phyloP scores from a whole-genome alignment of 441 rosid genomes.

The Arabidopsis hybrid region DNA sequence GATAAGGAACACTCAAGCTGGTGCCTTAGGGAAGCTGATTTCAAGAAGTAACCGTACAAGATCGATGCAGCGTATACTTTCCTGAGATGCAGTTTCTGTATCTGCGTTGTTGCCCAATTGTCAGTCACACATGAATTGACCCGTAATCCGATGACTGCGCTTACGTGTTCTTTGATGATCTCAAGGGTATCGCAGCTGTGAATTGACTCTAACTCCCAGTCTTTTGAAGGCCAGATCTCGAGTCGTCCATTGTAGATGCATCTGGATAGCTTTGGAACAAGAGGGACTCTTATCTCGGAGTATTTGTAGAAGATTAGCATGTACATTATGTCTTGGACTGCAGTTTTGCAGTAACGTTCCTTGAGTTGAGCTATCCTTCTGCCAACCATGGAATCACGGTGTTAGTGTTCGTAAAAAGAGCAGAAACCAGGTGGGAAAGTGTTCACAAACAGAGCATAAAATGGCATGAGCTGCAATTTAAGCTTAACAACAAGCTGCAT shows the following conservation, averaged over 20 bases:
- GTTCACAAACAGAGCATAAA: not conserved
- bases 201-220: constrained; percentile 90
- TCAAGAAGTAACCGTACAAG: constrained; percentile 85
- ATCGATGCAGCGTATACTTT: constrained; percentile 71
- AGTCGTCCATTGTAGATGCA: constrained; percentile 83
- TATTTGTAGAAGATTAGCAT: constrained; percentile 78
- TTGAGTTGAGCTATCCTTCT: constrained; percentile 86
- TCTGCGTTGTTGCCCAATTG: constrained; percentile 80
- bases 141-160: constrained; percentile 77
- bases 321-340: constrained; percentile 90
- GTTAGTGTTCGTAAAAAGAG: constrained; percentile 4
- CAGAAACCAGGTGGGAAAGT: not conserved
- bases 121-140: constrained; percentile 77
- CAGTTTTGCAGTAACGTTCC: constrained; percentile 64
- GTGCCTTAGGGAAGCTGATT: constrained; percentile 80
- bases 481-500: not conserved
- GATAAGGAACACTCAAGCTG: constrained; percentile 62
- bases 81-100: constrained; percentile 56
- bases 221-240: constrained; percentile 85
- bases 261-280: constrained; percentile 84
- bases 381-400: constrained; percentile 18
- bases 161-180: constrained; percentile 78
- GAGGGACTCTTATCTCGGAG: constrained; percentile 80
- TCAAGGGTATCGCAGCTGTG: constrained; percentile 66
- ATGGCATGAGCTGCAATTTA: not conserved